Percentiles rank a stretch among this genome's conserved stretches.
Conservation (phyloP, 352 stramenopile species). For the Globisporangium heterothallicum region DNA sequence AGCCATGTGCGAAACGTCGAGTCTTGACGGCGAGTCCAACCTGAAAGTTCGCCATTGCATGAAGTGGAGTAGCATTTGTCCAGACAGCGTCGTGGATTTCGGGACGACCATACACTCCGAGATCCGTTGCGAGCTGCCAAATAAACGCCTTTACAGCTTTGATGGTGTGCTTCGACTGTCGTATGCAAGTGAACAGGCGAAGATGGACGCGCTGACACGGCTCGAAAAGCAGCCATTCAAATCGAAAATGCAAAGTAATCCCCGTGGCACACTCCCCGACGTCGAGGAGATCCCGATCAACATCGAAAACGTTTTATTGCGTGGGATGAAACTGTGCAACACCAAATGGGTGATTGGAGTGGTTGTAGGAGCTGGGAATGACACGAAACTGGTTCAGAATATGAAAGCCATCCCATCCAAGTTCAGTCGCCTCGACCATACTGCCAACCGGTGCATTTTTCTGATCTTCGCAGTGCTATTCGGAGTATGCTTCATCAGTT, state of each 20-base stretch:
- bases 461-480: conserved; percentile 82
- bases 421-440: conserved; percentile 74
- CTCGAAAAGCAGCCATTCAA: not conserved
- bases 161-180: conserved; percentile 56
- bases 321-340: conserved; percentile 82
- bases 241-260: not conserved
- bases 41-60: conserved; percentile 70
- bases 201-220: conserved; percentile 8
- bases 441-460: conserved; percentile 77
- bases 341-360: conserved; percentile 78
- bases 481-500: conserved; percentile 59
- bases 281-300: conserved; percentile 62
- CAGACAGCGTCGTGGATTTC: conserved; percentile 39
- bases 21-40: conserved; percentile 80
- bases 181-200: conserved; percentile 22
- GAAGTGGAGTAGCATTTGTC: conserved; percentile 48
- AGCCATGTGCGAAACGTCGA: conserved; percentile 79
- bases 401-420: conserved; percentile 86
- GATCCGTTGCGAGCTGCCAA: conserved; percentile 72
- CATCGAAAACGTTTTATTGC: conserved; percentile 75
- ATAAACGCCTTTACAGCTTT: conserved; percentile 81
- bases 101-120: conserved; percentile 42
- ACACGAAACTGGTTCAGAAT: conserved; percentile 82
- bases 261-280: conserved; percentile 13
- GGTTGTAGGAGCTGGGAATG: conserved; percentile 71